A percentile compares a stretch with the other conserved stretches of the same genome.
Conservation (phyloP, 768 basidiomycete species). For the Chiua virens region DNA sequence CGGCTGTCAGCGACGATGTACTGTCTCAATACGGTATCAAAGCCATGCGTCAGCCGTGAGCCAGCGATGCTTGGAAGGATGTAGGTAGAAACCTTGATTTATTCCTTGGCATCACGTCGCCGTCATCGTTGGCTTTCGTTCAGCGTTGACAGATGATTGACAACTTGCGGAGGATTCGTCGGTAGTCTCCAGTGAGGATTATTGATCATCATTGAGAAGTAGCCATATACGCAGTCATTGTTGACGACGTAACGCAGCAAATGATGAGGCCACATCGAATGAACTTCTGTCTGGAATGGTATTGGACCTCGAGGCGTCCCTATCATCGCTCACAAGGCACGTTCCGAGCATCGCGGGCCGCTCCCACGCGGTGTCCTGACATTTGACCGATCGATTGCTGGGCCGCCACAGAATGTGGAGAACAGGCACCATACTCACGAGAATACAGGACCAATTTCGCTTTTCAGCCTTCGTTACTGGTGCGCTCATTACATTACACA, state of each 20-base stretch:
- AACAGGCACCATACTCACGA: slow-evolving; percentile 3
- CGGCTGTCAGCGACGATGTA: slow-evolving; percentile 49
- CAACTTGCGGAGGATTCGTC: not conserved
- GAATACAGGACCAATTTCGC: not conserved
- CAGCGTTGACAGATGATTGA: not conserved
- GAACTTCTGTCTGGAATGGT: too few species aligned
- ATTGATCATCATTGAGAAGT: too few species aligned
- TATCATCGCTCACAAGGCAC: not conserved
- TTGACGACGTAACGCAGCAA: too few species aligned
- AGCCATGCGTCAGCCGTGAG: slow-evolving; percentile 14
- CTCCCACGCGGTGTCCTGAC: too few species aligned
- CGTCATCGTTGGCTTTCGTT: not conserved
- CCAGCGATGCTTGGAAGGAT: not conserved
- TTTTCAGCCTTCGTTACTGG: not conserved
- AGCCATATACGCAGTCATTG: too few species aligned
- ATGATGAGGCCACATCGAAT: too few species aligned
- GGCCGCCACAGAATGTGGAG: not conserved
- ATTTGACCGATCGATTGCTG: too few species aligned
- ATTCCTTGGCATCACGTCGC: slow-evolving; percentile 4
- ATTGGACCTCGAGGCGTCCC: not conserved
- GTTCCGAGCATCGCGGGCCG: slow-evolving; percentile 1
- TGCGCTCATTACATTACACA: slow-evolving; percentile 3
- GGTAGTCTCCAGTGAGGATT: not conserved
- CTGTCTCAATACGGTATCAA: slow-evolving; percentile 67
- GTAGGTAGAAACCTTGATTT: not conserved